Base-by-base conservation (phyloP, 257 asterid species). In the Penstemon newberryi region DNA sequence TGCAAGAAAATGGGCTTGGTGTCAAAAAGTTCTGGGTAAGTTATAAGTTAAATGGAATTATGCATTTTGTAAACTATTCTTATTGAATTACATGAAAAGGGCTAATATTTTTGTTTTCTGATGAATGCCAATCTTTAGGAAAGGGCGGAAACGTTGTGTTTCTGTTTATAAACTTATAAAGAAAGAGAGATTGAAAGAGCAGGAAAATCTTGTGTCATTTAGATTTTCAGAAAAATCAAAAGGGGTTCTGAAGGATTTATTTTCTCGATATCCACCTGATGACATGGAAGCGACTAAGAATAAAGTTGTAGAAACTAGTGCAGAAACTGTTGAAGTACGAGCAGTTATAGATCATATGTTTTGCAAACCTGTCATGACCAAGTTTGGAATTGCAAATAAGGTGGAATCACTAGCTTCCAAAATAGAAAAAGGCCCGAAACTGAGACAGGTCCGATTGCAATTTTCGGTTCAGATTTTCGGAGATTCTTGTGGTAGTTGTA, bases 1-100 rank as follows among this genome's bases (percentile, higher is more conserved):
- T 83, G 87, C 82, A 70, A 56, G 76, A 86, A 83, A 79, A 64
- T 81, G 87, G 96, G 99, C 9, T 56, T 90, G 86, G 80, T 59
- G 66, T 85, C 96, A 11, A 90, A 84, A 84, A 90, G 95, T 78
- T 50, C 54, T 37, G 96, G 97, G 99, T 93, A 76, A 76, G 92
- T 53, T 42, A 15, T 50, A 60, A 64, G 54, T 25, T 25, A 25
- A 25, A 45, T 68, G 58, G 58, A 46, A 41, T n/a, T 25, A 25
- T n/a, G 9, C 42, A 19, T 50, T 51, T 19, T 25, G 41, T 19
- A 5, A 19, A 11, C 65, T 43, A 55, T 37, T 57, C 2, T 25
- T 25, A 69, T 49, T 33, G 52, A 50, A 42, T 36, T 41, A 50
- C 42, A 50, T 59, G 8, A 55, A 53, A 44, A 43, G 47, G 60